Evolutionary conservation across 2,329 filamentous ascomycete genomes (phyloP).

Genomic region (Cladosporium sp.): DNA sequence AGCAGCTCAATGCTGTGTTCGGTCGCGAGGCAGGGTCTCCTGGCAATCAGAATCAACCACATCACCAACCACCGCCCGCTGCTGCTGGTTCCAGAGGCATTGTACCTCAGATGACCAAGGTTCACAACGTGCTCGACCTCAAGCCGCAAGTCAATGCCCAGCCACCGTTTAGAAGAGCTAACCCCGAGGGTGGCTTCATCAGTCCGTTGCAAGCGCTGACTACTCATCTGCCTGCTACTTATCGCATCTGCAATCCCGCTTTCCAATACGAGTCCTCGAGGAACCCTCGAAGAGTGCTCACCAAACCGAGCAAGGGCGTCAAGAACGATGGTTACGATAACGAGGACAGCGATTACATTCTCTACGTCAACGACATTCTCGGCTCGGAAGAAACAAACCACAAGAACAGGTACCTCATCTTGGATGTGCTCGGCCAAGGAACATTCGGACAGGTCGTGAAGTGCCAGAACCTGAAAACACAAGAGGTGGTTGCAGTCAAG

Average conservation of each 20-base stretch:
- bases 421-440: slow-evolving; percentile 94
- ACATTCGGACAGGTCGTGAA: slow-evolving; percentile 99
- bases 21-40: slow-evolving; percentile 54
- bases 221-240: slow-evolving; percentile 87
- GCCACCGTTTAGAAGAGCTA: slow-evolving; percentile 86
- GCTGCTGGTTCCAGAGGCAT: slow-evolving; percentile 56
- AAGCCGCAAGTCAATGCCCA: slow-evolving; percentile 82
- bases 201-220: slow-evolving; percentile 96
- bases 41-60: slow-evolving; percentile 16
- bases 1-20: slow-evolving; percentile 69
- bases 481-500: slow-evolving; percentile 97
- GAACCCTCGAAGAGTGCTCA: slow-evolving; percentile 91
- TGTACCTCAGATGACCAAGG: slow-evolving; percentile 84
- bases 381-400: slow-evolving; percentile 97
- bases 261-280: slow-evolving; percentile 99
- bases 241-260: slow-evolving; percentile 94
- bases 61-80: slow-evolving; percentile 37
- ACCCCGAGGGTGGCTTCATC: slow-evolving; percentile 96
- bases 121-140: slow-evolving; percentile 71
- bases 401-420: slow-evolving; percentile 97
- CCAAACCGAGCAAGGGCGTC: slow-evolving; percentile 95
- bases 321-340: slow-evolving; percentile 99
- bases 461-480: slow-evolving; percentile 96
- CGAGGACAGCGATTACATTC: slow-evolving; percentile 97
- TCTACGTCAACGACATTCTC: slow-evolving; percentile 98